phyloP scores from a whole-genome alignment of 73 alveolate genomes.

The Paramecium bursaria region DNA sequence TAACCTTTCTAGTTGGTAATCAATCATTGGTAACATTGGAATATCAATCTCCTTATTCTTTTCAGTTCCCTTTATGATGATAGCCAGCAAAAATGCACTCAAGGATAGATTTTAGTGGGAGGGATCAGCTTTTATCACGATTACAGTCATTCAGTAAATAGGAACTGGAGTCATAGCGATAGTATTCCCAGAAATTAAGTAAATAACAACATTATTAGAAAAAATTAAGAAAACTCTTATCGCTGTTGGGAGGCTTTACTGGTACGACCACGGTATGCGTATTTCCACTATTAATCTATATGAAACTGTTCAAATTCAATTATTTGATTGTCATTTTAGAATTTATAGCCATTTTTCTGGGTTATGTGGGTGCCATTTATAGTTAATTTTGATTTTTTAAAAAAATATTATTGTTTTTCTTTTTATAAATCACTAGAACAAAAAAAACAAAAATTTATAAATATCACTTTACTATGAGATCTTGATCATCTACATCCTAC shows the following conservation, averaged over 20 bases:
- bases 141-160: neutral
- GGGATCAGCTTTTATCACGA: conserved; percentile 21
- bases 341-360: neutral
- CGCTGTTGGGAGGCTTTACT: conserved; percentile 20
- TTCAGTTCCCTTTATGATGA: conserved; percentile 20
- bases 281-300: conserved; percentile 12
- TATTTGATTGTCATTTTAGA: conserved; percentile 23
- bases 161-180: conserved; percentile 44
- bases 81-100: conserved; percentile 28
- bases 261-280: conserved; percentile 56
- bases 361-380: conserved; percentile 49
- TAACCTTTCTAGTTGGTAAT: conserved; percentile 23
- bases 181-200: conserved; percentile 8
- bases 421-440: too few species aligned
- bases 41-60: conserved; percentile 37
- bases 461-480: too few species aligned
- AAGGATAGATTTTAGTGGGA: conserved; percentile 36
- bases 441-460: too few species aligned
- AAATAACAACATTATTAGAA: neutral
- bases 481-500: conserved; percentile 11
- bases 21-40: conserved; percentile 29
- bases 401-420: too few species aligned
- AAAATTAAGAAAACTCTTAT: neutral
- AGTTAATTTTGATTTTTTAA: conserved; percentile 50
- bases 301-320: conserved; percentile 2